Evolutionary conservation across 208 protist species (phyloP), one percentile per base, ranked within the genome.

Genomic region (Crithidia thermophila): DNA sequence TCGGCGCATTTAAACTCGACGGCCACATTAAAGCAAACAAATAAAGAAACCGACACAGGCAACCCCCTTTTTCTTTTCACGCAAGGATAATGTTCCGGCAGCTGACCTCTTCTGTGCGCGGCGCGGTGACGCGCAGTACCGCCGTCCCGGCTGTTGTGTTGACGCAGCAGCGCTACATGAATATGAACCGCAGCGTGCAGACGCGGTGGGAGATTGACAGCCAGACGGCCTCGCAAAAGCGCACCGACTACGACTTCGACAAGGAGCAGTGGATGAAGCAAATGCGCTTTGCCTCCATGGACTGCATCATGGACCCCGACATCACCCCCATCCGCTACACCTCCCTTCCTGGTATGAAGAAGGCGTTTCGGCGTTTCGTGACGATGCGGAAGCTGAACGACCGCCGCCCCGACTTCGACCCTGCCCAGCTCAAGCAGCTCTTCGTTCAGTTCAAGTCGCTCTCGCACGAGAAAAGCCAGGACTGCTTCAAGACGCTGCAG

Each of bases 231-330:
- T 87, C 85, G 20, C 81, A 94, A 67, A 78, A 84, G 62, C 82
- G 88, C 50, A 96, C 91, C 13, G 91, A 96, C 58, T 96, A 96
- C 62, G 91, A 96, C 78, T 92, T 96, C 67, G 91, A 96, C 70
- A 93, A 94, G 77, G 88, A 96, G 57, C 86, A 96, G 72, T 96
- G 91, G 88, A 89, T 85, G 67, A 96, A 96, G 62, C 88, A 96
- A 69, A 96, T 96, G 91, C 77, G 81, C n/a, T 91, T 94, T 75
- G 87, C 82, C 18, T 92, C 88, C 7, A 94, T 96, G 91, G 91
- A 96, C 63, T 96, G 91, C 75, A 94, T 96, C 65, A 93, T 96
- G 82, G 87, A 96, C 73, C 91, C 91, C 18, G 83, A 92, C 71
- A 91, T 96, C 46, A 79, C 75, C 4, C 81, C 86, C 28, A 92